Evolutionary conservation across 805 yeast genomes (phyloP).

Genomic region (Saturnispora serradocipensis): DNA sequence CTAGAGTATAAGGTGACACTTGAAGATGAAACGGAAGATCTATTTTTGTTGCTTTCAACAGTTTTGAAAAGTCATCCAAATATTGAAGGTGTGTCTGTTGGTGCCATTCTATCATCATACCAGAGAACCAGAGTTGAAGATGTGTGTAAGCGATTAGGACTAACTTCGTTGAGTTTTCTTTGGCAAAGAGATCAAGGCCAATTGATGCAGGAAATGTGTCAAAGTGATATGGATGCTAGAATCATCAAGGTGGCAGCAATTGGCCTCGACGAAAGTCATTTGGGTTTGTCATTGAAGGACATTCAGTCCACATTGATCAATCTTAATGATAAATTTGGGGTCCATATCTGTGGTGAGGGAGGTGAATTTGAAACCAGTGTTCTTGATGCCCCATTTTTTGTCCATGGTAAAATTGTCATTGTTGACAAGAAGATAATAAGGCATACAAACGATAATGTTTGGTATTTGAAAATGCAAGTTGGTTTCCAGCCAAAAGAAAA

Average conservation of each 20-base stretch:
- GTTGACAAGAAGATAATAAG: constrained; percentile 31
- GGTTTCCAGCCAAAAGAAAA: constrained; percentile 30
- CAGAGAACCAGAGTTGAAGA: constrained; percentile 91
- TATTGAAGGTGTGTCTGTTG: constrained; percentile 81
- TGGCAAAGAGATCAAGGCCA: constrained; percentile 87
- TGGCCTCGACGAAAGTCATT: constrained; percentile 58
- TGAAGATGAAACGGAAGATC: constrained; percentile 84
- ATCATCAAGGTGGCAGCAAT: constrained; percentile 89
- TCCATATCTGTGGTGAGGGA: constrained; percentile 97
- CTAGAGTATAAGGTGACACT: constrained; percentile 62
- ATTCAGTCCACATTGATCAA: constrained; percentile 48
- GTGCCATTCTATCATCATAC: constrained; percentile 92
- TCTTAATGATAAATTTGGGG: constrained; percentile 60
- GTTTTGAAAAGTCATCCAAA: constrained; percentile 56
- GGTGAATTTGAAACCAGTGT: constrained; percentile 96
- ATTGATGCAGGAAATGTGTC: constrained; percentile 75
- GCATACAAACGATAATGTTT: constrained; percentile 59
- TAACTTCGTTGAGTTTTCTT: constrained; percentile 63
- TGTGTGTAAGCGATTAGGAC: constrained; percentile 66
- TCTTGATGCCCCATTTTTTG: constrained; percentile 81
- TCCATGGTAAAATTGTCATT: constrained; percentile 39
- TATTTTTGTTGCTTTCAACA: constrained; percentile 41
- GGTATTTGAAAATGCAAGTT: constrained; percentile 51
- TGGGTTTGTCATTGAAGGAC: constrained; percentile 60
- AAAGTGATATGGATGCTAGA: constrained; percentile 62